phyloP scores from a whole-genome alignment of 345 rosid species.

The Punica granatum region DNA sequence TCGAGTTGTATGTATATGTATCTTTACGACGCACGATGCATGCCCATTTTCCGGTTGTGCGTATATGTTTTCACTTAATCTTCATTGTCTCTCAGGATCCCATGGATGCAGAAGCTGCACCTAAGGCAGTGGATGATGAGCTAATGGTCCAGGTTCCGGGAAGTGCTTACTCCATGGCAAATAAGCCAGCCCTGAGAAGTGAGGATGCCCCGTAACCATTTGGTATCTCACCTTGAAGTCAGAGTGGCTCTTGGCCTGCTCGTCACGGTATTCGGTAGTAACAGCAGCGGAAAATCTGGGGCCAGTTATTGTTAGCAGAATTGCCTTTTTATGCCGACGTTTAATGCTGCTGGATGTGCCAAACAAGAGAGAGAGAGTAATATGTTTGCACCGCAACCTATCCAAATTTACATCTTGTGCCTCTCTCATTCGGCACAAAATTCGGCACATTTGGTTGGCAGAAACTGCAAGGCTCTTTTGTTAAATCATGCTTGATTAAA shows the following conservation, averaged over 20 bases:
- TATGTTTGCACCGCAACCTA: no score
- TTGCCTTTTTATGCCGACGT: no score
- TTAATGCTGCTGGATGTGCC: no score
- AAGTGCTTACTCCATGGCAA: slow-evolving; percentile 51
- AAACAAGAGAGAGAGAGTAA: no score
- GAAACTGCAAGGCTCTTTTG: no score
- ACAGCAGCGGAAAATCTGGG: no score
- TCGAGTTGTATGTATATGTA: background rate
- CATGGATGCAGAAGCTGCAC: slow-evolving; percentile 19
- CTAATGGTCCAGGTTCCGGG: slow-evolving; percentile 82
- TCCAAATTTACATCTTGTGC: no score
- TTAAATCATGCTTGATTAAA: no score
- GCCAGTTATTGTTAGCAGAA: no score
- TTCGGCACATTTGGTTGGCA: no score
- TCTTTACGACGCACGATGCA: background rate
- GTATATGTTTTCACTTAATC: slow-evolving; percentile 2
- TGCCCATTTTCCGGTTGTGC: background rate
- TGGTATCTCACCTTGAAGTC: background rate
- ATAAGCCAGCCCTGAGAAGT: slow-evolving; percentile 8
- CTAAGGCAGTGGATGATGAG: slow-evolving; percentile 38
- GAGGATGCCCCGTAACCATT: background rate
- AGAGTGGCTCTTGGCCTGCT: background rate
- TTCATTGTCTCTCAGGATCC: slow-evolving; percentile 28
- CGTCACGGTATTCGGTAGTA: background rate
- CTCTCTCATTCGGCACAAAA: no score